Evolutionary conservation across 2,329 filamentous ascomycete genomes (phyloP).

Genomic region (Beauveria australis): DNA sequence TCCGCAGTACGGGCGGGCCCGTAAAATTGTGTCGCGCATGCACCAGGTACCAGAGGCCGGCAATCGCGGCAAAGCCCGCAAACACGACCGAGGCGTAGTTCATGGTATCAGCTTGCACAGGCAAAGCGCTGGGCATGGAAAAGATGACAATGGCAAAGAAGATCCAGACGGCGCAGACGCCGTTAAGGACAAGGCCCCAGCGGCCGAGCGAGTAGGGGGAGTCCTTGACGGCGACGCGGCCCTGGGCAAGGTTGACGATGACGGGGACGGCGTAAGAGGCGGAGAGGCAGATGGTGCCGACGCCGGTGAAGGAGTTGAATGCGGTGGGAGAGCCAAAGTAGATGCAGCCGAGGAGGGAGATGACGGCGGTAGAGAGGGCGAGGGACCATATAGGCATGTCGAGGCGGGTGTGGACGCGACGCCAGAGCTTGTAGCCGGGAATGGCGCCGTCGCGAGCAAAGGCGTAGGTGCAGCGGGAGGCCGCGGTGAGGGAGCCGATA

Average conservation of each 20-base stretch:
- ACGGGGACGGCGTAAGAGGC: conserved; percentile 71
- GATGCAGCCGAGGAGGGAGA: conserved; percentile 66
- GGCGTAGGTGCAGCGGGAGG: conserved; percentile 66
- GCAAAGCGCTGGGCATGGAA: conserved; percentile 62
- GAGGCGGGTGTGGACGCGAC: conserved; percentile 53
- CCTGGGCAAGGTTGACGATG: conserved; percentile 58
- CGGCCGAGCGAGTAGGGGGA: conserved; percentile 61
- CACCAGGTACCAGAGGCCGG: conserved; percentile 53
- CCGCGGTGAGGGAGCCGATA: conserved; percentile 65
- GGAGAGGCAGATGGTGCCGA: conserved; percentile 70
- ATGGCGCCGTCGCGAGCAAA: conserved; percentile 70
- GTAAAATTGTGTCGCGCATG: conserved; percentile 57
- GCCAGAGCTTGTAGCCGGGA: conserved; percentile 60
- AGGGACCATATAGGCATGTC: conserved; percentile 65
- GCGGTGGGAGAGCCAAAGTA: conserved; percentile 72
- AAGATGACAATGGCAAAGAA: conserved; percentile 61
- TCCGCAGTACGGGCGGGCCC: conserved; percentile 37
- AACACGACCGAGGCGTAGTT: conserved; percentile 63
- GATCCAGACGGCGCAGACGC: conserved; percentile 63
- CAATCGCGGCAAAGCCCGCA: conserved; percentile 52
- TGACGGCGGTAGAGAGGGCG: conserved; percentile 57
- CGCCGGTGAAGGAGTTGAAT: conserved; percentile 73
- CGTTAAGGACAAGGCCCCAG: conserved; percentile 62
- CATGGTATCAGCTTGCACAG: conserved; percentile 49
- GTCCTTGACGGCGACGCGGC: conserved; percentile 55